A percentile compares a stretch with the other conserved stretches of the same genome.
Evolutionary conservation across 2,329 filamentous ascomycete genomes (phyloP).

Genomic region (Colletotrichum plurivorum): DNA sequence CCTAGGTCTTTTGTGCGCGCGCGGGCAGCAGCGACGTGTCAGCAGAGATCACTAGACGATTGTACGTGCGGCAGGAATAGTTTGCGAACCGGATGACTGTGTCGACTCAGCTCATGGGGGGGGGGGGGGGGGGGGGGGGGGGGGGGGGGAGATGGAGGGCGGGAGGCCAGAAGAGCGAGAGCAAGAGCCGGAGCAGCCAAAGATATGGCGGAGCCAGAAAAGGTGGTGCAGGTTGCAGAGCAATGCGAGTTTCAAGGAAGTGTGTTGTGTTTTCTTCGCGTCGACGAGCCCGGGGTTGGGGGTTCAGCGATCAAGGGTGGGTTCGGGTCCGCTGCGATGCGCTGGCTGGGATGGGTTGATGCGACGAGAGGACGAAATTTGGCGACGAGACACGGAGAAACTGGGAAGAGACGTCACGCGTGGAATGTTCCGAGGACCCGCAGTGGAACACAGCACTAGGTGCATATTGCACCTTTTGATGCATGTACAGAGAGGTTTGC

Average conservation of each 20-base stretch:
- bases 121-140: slow-evolving; percentile 23
- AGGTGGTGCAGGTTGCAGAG: slow-evolving; percentile 1
- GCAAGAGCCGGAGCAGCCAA: slow-evolving; percentile 14
- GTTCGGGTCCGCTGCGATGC: slow-evolving; percentile 3
- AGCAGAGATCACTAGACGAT: slow-evolving; percentile 39
- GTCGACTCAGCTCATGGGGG: slow-evolving; percentile 42
- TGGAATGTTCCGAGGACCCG: slow-evolving; percentile 32
- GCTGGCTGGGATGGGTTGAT: slow-evolving; percentile 29
- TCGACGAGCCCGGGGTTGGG: neutral
- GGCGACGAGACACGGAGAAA: slow-evolving; percentile 33
- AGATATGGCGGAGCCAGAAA: slow-evolving; percentile 6
- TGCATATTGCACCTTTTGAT: too few species aligned
- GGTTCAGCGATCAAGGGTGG: slow-evolving; percentile 37
- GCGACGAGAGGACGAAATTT: slow-evolving; percentile 28
- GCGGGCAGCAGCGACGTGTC: slow-evolving; percentile 40
- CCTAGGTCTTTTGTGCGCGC: slow-evolving; percentile 40
- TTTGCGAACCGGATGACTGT: slow-evolving; percentile 43
- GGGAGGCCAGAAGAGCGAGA: slow-evolving; percentile 18
- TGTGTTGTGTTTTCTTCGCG: slow-evolving; percentile 3
- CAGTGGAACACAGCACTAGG: neutral
- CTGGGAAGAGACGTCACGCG: slow-evolving; percentile 21
- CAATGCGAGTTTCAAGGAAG: slow-evolving; percentile 18
- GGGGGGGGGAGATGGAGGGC: slow-evolving; percentile 22
- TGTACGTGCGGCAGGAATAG: slow-evolving; percentile 40
- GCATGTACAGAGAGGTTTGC: too few species aligned